Evolutionary conservation across 148 eudicot species (phyloP).

Genomic region (Amaranthus cruentus): DNA sequence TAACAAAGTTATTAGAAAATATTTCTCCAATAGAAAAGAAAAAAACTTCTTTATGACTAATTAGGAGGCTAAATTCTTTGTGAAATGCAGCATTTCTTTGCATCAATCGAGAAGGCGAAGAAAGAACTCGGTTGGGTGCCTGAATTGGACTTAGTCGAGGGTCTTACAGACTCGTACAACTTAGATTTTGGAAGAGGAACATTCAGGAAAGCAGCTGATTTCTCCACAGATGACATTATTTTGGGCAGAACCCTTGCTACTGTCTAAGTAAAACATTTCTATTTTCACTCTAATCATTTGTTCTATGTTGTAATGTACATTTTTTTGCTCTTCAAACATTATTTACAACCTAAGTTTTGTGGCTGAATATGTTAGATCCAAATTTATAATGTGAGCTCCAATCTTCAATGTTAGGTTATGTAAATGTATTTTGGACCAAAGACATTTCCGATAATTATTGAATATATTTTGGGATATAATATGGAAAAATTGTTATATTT

Average conservation of each 20-base stretch:
- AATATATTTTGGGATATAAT: no score
- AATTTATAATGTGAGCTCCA: background rate
- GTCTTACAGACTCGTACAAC: constrained; percentile 84
- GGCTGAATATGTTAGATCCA: background rate
- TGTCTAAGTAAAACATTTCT: constrained; percentile 15
- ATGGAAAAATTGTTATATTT: no score
- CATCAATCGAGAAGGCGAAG: constrained; percentile 92
- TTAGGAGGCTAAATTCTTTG: no score
- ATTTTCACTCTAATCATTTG: background rate
- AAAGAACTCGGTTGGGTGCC: constrained; percentile 70
- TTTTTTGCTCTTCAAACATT: background rate
- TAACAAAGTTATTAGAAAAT: no score
- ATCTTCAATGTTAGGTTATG: background rate
- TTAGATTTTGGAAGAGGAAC: constrained; percentile 94
- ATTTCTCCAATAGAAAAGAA: no score
- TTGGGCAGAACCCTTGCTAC: constrained; percentile 76
- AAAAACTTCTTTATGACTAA: no score
- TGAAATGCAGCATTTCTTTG: constrained; percentile 85
- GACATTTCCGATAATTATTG: no score
- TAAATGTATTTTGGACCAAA: background rate
- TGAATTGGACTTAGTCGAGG: constrained; percentile 75
- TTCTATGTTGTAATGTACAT: background rate
- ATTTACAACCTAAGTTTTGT: constrained; percentile 4
- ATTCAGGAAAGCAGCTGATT: constrained; percentile 88
- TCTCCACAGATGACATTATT: constrained; percentile 86